Percentiles rank a stretch among this genome's conserved stretches.
These are phyloP conservation scores for Betula pendula DNA, from an alignment of 306 rosid genomes.

Conservation along the genomic window DNA sequence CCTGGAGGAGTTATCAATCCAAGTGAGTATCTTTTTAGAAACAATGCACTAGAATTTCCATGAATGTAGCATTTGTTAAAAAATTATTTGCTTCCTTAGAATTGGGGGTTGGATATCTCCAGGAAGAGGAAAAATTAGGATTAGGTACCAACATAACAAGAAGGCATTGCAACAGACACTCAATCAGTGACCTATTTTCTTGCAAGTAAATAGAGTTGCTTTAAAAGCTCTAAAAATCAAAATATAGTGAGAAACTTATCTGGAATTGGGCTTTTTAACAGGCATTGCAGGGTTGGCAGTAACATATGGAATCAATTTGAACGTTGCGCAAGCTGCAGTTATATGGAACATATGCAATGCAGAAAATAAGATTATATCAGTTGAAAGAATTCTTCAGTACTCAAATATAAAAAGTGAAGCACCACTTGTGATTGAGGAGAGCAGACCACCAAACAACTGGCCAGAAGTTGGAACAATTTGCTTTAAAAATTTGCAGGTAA, in stretches of 20 bases:
- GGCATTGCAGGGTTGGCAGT: constrained; percentile 98
- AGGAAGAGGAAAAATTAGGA: not conserved
- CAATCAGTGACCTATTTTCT: not conserved
- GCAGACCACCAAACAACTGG: constrained; percentile 80
- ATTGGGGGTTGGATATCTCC: not conserved
- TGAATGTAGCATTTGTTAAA: no score
- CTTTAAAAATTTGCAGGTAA: constrained; percentile 73
- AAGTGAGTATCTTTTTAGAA: constrained; percentile 55
- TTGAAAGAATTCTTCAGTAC: constrained; percentile 90
- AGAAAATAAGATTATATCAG: constrained; percentile 94
- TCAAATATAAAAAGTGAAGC: constrained; percentile 75
- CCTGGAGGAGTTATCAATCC: constrained; percentile 93
- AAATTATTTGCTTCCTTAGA: not conserved
- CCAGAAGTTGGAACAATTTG: constrained; percentile 81
- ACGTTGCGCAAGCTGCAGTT: constrained; percentile 79
- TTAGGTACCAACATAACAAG: not conserved
- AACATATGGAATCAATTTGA: constrained; percentile 90
- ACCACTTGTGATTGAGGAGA: constrained; percentile 68
- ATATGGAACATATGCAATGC: constrained; percentile 98
- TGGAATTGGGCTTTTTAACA: constrained; percentile 35
- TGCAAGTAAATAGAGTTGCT: not conserved
- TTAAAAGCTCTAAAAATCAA: not conserved
- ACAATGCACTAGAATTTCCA: not conserved
- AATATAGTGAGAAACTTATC: not conserved
- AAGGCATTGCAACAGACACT: not conserved